These are phyloP conservation scores for Leccinum fibrillosum DNA, from an alignment of 768 basidiomycete species.

Conservation along the genomic window DNA sequence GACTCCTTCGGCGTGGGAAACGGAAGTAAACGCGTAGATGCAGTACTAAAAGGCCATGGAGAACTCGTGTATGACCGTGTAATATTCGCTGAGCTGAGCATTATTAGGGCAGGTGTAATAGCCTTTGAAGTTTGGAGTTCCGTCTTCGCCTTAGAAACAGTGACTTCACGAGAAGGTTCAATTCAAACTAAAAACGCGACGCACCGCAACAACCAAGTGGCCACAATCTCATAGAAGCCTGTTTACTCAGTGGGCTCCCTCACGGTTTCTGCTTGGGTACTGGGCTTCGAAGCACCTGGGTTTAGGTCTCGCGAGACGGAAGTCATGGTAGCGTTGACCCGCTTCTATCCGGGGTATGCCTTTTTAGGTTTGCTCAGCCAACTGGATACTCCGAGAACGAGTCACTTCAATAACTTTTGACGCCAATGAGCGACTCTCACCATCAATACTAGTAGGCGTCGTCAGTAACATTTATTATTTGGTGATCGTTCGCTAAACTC, in stretches of 20 bases:
- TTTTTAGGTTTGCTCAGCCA: constrained; percentile 9
- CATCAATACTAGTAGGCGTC: background rate
- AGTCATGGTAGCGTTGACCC: background rate
- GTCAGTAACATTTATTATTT: background rate
- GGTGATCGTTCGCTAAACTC: background rate
- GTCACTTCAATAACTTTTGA: background rate
- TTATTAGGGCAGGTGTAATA: background rate
- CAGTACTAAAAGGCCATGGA: background rate
- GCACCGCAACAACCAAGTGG: background rate
- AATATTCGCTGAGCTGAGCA: background rate
- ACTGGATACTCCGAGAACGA: background rate
- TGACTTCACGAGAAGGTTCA: background rate
- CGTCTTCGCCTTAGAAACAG: background rate
- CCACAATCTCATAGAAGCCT: background rate
- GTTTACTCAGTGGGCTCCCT: background rate
- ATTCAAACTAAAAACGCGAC: background rate
- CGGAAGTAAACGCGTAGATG: background rate
- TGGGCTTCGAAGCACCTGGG: background rate
- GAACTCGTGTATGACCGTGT: background rate
- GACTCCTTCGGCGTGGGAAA: background rate
- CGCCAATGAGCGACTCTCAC: background rate
- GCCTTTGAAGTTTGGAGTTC: background rate
- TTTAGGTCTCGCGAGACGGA: background rate
- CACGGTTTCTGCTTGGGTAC: background rate
- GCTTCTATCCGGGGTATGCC: constrained; percentile 3